Percentiles rank a stretch among this genome's conserved stretches.
These are phyloP conservation scores for Fusarium foetens DNA, from an alignment of 2,329 filamentous ascomycete species.

Conservation along the genomic window DNA sequence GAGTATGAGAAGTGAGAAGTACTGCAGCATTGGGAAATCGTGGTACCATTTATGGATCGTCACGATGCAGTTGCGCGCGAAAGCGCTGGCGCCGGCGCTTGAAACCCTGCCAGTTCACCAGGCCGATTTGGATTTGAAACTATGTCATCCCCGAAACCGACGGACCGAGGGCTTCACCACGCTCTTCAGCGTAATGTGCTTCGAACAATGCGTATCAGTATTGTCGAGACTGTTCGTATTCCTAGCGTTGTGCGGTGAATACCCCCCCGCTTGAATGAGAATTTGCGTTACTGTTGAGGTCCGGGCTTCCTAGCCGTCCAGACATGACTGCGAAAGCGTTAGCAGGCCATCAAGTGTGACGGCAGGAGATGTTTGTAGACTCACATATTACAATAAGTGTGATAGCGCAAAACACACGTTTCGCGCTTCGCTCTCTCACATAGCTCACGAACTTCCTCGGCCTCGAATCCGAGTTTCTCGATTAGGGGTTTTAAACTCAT, in stretches of 20 bases:
- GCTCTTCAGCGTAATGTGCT: neutral
- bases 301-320: constrained; percentile 44
- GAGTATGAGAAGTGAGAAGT: constrained; percentile 26
- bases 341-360: neutral
- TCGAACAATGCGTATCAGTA: neutral
- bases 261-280: constrained; percentile 1
- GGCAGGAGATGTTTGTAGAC: constrained; percentile 50
- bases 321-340: constrained; percentile 35
- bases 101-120: constrained; percentile 8
- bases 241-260: neutral
- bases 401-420: constrained; percentile 73
- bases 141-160: constrained; percentile 2
- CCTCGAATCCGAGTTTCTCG: constrained; percentile 54
- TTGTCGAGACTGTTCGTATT: neutral
- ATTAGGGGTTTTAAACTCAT: constrained; percentile 79
- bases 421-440: constrained; percentile 72
- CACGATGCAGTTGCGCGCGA: constrained; percentile 16
- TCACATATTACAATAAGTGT: constrained; percentile 81
- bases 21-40: constrained; percentile 22
- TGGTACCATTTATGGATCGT: constrained; percentile 31
- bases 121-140: constrained; percentile 1
- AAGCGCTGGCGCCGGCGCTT: constrained; percentile 7
- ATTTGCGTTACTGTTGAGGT: constrained; percentile 33
- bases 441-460: constrained; percentile 72
- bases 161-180: neutral